Conservation (phyloP, 108 stramenopile species). For the Fistulifera pelliculosa region DNA sequence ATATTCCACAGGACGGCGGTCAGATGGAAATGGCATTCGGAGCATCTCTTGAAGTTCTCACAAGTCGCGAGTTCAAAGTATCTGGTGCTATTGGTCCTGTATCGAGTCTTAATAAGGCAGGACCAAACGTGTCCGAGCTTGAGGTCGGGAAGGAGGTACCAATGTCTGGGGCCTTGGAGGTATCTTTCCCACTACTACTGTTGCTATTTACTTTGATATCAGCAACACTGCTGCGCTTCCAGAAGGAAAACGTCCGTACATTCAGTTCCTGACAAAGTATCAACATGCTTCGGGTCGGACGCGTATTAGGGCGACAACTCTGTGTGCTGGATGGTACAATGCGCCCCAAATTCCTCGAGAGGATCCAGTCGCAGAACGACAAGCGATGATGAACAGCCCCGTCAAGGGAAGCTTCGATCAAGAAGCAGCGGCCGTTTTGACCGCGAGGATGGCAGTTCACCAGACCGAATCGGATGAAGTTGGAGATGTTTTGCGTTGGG, state of each 20-base stretch:
- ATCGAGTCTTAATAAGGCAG: conserved; percentile 81
- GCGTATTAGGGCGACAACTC: conserved; percentile 90
- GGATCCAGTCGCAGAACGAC: conserved; percentile 23
- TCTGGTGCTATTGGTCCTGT: conserved; percentile 82
- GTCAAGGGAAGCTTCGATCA: conserved; percentile 94
- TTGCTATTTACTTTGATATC: conserved; percentile 98
- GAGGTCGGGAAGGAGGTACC: conserved; percentile 96
- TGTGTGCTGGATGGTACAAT: conserved; percentile 92
- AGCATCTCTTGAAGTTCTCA: conserved; percentile 86
- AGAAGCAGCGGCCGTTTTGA: conserved; percentile 97
- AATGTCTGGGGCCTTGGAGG: conserved; percentile 97
- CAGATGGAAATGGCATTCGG: conserved; percentile 90
- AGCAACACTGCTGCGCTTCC: conserved; percentile 77
- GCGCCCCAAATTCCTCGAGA: conserved; percentile 44
- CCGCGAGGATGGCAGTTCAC: conserved; percentile 92
- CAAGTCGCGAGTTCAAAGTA: conserved; percentile 91
- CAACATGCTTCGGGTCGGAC: conserved; percentile 89
- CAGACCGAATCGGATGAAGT: conserved; percentile 92
- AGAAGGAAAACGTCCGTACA: conserved; percentile 82
- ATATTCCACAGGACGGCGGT: conserved; percentile 82
- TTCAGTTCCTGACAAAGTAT: conserved; percentile 97
- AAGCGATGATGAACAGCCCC: conserved; percentile 45
- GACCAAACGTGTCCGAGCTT: conserved; percentile 87
- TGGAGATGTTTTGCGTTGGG: conserved; percentile 96
- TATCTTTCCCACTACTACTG: conserved; percentile 88